A percentile compares a stretch with the other conserved stretches of the same genome.
Evolutionary conservation across 352 stramenopile species (phyloP).

Genomic region (Phytophthora hybrid): DNA sequence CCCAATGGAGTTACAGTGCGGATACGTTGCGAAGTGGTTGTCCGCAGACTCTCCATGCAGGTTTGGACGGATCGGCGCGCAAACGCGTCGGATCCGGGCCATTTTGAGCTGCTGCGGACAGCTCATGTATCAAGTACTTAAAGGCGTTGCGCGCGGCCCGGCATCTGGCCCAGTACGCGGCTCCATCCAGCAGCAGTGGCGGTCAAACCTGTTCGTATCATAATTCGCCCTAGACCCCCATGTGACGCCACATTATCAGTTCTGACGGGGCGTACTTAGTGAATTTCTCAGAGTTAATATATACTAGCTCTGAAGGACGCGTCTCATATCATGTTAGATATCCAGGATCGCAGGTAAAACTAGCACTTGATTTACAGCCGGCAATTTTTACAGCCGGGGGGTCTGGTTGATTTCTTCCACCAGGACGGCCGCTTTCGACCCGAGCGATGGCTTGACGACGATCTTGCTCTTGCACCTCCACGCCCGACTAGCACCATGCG

Average conservation of each 20-base stretch:
- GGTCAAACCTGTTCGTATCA: slow-evolving; percentile 38
- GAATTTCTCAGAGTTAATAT: too few relatives aligned
- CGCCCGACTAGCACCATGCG: slow-evolving; percentile 20
- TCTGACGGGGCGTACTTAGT: slow-evolving; percentile 22
- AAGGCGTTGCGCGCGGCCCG: slow-evolving; percentile 6
- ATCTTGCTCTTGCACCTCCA: slow-evolving; percentile 30
- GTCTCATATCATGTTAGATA: slow-evolving; percentile 34
- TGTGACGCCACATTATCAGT: neutral
- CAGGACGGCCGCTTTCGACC: slow-evolving; percentile 25
- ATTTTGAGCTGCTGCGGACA: slow-evolving; percentile 17
- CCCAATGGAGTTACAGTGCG: too few relatives aligned
- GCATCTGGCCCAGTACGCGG: slow-evolving; percentile 29
- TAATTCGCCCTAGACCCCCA: slow-evolving; percentile 16
- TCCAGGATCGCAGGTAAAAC: slow-evolving; percentile 18
- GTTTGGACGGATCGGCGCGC: neutral
- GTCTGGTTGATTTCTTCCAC: slow-evolving; percentile 40
- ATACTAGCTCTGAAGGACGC: slow-evolving; percentile 6
- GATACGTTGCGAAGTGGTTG: neutral
- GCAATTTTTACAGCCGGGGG: slow-evolving; percentile 33
- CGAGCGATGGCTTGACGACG: slow-evolving; percentile 24
- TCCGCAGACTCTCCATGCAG: neutral
- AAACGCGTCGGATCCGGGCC: slow-evolving; percentile 15
- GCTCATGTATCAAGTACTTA: slow-evolving; percentile 35
- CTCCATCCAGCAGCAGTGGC: slow-evolving; percentile 26
- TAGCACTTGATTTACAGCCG: slow-evolving; percentile 41